These are phyloP conservation scores for Paraphaeosphaeria sporulosa DNA, from an alignment of 2,329 filamentous ascomycete species.

Conservation along the genomic window DNA sequence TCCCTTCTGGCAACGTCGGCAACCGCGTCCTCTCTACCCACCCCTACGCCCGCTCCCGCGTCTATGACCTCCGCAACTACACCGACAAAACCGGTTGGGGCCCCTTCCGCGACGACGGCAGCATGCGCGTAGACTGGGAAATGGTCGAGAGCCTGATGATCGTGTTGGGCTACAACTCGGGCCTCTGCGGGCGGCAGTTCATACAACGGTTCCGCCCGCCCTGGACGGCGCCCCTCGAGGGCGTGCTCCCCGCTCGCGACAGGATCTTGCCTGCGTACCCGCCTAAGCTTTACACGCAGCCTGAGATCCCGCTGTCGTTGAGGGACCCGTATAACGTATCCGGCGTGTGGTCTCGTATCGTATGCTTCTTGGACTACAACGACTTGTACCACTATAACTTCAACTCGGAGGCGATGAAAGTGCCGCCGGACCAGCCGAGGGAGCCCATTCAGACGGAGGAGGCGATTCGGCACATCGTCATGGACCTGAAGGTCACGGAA, in stretches of 20 bases:
- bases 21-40: slow-evolving; percentile 52
- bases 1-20: slow-evolving; percentile 56
- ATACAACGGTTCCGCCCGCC: slow-evolving; percentile 34
- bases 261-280: not conserved
- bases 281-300: slow-evolving; percentile 20
- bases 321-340: not conserved
- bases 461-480: slow-evolving; percentile 73
- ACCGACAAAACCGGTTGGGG: slow-evolving; percentile 71
- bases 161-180: slow-evolving; percentile 68
- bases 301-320: not conserved
- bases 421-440: slow-evolving; percentile 50
- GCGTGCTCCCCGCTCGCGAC: slow-evolving; percentile 18
- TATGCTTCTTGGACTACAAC: slow-evolving; percentile 63
- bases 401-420: slow-evolving; percentile 46
- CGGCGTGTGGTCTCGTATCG: not conserved
- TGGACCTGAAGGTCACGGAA: slow-evolving; percentile 68
- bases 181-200: slow-evolving; percentile 34
- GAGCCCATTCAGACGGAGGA: slow-evolving; percentile 68
- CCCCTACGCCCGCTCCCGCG: slow-evolving; percentile 70
- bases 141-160: slow-evolving; percentile 79
- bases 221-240: slow-evolving; percentile 40
- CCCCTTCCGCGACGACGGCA: slow-evolving; percentile 71
- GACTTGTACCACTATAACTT: slow-evolving; percentile 80
- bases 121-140: slow-evolving; percentile 75
- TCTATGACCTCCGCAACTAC: slow-evolving; percentile 78